Conservation (phyloP, 2,329 filamentous ascomycete species). For the Myriosclerotinia scirpicola region DNA sequence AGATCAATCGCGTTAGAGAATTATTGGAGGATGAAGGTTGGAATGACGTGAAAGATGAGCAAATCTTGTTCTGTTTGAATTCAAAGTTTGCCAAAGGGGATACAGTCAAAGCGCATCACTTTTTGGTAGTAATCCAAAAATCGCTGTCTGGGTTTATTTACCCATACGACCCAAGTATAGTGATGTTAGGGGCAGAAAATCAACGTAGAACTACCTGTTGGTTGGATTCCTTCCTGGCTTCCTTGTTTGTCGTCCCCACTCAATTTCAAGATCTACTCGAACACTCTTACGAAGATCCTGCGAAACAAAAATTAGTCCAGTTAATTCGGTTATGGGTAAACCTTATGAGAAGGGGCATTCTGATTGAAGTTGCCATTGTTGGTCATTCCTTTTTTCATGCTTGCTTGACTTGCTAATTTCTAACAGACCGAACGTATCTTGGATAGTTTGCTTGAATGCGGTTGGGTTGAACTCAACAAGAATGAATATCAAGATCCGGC, state of each 20-base stretch:
- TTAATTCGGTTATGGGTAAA: slow-evolving; percentile 91
- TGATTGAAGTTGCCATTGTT: slow-evolving; percentile 85
- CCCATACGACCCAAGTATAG: slow-evolving; percentile 68
- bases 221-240: slow-evolving; percentile 84
- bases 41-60: slow-evolving; percentile 56
- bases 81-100: slow-evolving; percentile 68
- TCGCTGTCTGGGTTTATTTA: slow-evolving; percentile 77
- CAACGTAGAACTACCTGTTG: slow-evolving; percentile 83
- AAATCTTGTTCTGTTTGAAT: slow-evolving; percentile 61
- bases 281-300: slow-evolving; percentile 66
- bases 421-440: slow-evolving; percentile 77
- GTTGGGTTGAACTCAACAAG: slow-evolving; percentile 78
- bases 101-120: slow-evolving; percentile 69
- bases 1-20: slow-evolving; percentile 55
- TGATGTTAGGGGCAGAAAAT: slow-evolving; percentile 84
- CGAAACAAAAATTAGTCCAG: slow-evolving; percentile 70
- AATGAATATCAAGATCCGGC: slow-evolving; percentile 92
- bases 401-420: slow-evolving; percentile 26
- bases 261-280: slow-evolving; percentile 90
- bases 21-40: slow-evolving; percentile 55
- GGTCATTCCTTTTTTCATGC: slow-evolving; percentile 33
- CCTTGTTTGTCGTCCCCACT: slow-evolving; percentile 89
- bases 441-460: slow-evolving; percentile 77
- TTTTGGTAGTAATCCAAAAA: slow-evolving; percentile 76
- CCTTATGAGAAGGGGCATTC: slow-evolving; percentile 76